Base-by-base conservation (phyloP, 225 moss, liverwort and hornwort genomes). In the Neckera pumila region DNA sequence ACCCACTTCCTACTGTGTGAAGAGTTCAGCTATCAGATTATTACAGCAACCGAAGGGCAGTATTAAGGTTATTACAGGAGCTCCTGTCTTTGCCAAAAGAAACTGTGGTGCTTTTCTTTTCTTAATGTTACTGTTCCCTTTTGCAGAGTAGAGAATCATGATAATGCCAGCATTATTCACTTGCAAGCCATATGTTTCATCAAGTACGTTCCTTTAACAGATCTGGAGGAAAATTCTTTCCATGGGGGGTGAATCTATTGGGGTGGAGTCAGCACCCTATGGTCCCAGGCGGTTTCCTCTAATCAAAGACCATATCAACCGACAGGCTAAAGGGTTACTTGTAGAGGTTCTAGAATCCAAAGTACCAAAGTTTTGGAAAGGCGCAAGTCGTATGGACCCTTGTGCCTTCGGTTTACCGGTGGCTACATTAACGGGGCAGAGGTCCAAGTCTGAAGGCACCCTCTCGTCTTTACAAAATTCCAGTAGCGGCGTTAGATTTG, bases 171-270 rank as follows among this genome's bases (percentile, higher is more conserved):
- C 19, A 47, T 16, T 79, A 56, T 51, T 65, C 26, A 17, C 64
- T 61, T 72, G 5, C 59, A 40, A 60, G 86, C 18, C 77, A 57
- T 76, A 28, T 62, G 74, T 43, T 36, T 80, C 57, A 72, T 67
- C 78, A 62, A 34, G 30, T 51, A 30, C 78, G 28, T 58, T 70
- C 27, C 75, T 79, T 67, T 61, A 47, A 61, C 38, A 78, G 60
- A 76, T n/a, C 59, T 73, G 83, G 65, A 85, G 30, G 84, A 91
- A 67, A 77, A 66, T 61, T 83, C 63, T 77, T 87, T 84, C 87
- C 80, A 92, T 90, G 92, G 93, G 90, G 90, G 73, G 82, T 92
- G 89, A 93, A 87, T 90, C 88, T 85, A 63, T 89, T 54, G 92
- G 92, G 92, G 89, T 93, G 76, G 92, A 90, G 81, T 40, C 90